A percentile compares a stretch with the other conserved stretches of the same genome.
Evolutionary conservation across 202 grass and related monocot species (phyloP).

Genomic region (Alloteropsis angusta): DNA sequence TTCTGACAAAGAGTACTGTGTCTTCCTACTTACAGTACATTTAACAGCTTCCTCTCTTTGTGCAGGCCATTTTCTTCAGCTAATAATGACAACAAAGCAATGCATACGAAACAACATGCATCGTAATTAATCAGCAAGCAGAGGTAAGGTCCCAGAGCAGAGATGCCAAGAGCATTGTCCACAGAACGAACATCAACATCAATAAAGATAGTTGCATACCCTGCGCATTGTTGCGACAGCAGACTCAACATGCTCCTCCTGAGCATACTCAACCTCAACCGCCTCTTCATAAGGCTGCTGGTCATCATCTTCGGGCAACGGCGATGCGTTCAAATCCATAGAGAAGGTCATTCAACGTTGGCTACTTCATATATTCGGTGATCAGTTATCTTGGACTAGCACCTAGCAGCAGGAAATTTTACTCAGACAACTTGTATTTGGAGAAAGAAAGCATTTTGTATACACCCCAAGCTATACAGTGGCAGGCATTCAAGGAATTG

Average conservation of each 20-base stretch:
- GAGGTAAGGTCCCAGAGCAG: not conserved
- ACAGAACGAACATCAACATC: not conserved
- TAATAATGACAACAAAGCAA: not conserved
- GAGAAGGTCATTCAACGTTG: slow-evolving; percentile 36
- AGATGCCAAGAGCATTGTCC: not conserved
- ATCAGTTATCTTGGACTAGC: not conserved
- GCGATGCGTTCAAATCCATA: slow-evolving; percentile 95
- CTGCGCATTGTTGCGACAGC: slow-evolving; percentile 64
- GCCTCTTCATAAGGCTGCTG: slow-evolving; percentile 59
- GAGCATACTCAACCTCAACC: slow-evolving; percentile 46
- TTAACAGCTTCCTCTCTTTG: not conserved
- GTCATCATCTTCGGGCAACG: slow-evolving; percentile 90
- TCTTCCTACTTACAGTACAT: not conserved
- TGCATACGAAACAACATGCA: not conserved
- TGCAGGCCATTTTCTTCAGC: not conserved
- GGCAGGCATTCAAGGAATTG: not conserved
- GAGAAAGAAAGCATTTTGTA: not conserved
- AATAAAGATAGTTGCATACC: slow-evolving; percentile 28
- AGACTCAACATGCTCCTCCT: slow-evolving; percentile 69
- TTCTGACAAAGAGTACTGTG: not conserved
- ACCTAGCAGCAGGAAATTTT: slow-evolving; percentile 10
- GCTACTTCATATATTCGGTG: slow-evolving; percentile 41
- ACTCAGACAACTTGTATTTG: not conserved
- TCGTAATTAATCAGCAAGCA: not conserved
- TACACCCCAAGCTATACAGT: not conserved